Base-by-base conservation (phyloP, 495 filamentous ascomycete species). In the Neurospora sp. region DNA sequence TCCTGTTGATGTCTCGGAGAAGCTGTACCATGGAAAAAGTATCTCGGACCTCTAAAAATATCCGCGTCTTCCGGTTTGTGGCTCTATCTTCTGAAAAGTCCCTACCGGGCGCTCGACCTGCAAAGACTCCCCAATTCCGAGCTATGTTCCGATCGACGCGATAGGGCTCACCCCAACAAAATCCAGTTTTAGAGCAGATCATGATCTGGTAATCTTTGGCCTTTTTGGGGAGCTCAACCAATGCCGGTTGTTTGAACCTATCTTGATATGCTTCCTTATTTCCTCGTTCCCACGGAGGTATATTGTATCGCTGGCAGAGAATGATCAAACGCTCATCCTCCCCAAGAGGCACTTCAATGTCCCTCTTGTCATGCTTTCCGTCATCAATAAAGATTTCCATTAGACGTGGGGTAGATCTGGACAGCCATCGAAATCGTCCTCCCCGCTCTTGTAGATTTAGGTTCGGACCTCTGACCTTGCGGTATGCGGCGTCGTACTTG, bases 371-470 rank as follows among this genome's bases (percentile, higher is more conserved):
- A 31, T 31, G 3, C 2, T n/a, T 0, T n/a, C 2, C 5, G 41
- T 44, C 16, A 0, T 0, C 0, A 2, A 44, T 44, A 18, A 0
- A 0, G 41, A 44, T 44, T 3, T 2, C 0, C 41, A n/a, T 8
- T 44, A 48, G 3, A 12, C 46, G 46, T 12, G 46, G 1, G 20
- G 46, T 1, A 2, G 3, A 11, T 48, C 46, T 48, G 20, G 46
- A 53, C 20, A 53, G 20, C 46, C 46, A 53, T 20, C 46, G 46
- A 6, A 53, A 53, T 22, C 46, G 46, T 0, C 4, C 0, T 22
- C 20, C 20, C 20, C 20, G 5, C 4, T 22, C 46, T 22, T 53
- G 27, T 3, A 27, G 46, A 22, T 20, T 22, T 22, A 22, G 9
- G 0, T 12, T 4, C 4, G 46, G 2, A 5, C 20, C 9, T 53